Evolutionary conservation across 2,329 filamentous ascomycete species (phyloP), one percentile per base, ranked within the genome.

Genomic region (Stagonosporopsis cucurbitacearum): DNA sequence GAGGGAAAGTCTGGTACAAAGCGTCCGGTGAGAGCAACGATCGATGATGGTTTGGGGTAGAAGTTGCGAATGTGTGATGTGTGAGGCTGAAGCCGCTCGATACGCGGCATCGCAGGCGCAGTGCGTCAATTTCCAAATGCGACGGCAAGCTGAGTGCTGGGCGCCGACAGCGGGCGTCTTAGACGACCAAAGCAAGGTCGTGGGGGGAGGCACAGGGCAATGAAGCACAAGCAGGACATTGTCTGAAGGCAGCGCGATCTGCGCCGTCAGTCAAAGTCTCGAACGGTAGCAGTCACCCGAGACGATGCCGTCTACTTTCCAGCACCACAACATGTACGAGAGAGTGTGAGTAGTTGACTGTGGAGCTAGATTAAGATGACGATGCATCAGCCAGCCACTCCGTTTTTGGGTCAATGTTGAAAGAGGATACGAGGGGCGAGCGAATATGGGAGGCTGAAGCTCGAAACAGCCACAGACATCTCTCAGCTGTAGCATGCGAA

Each of bases 1-100:
- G 36, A 55, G 46, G 42, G 42, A 41, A 47, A 32, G 44, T 30
- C 22, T 41, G 13, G 23, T 55, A 32, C 46, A 46, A 44, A 46
- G 26, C 8, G 30, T 50, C 53, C 53, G 53, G 47, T 55, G 53
- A 55, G 46, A 28, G 6, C 19, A 20, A 41, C 42, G 30, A 19
- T 42, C 15, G 36, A 30, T 28, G 7, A 45, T 35, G 15, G 40
- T 12, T 15, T 45, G 11, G 32, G 20, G 22, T 11, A 12, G 12
- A 26, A 20, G 1, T 13, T 26, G 41, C 30, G 52, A 12, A 17
- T 15, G 3, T 28, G 17, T 55, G 46, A 50, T 42, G 30, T 50
- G 46, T 28, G 47, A 22, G 46, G 42, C 19, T 42, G 17, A 23
- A 35, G 41, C 47, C 46, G 41, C 25, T 37, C 23, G 25, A 26